Percentiles rank a stretch among this genome's conserved stretches.
phyloP scores from a whole-genome alignment of 202 grass and related monocot genomes.

The Panicum hallii region DNA sequence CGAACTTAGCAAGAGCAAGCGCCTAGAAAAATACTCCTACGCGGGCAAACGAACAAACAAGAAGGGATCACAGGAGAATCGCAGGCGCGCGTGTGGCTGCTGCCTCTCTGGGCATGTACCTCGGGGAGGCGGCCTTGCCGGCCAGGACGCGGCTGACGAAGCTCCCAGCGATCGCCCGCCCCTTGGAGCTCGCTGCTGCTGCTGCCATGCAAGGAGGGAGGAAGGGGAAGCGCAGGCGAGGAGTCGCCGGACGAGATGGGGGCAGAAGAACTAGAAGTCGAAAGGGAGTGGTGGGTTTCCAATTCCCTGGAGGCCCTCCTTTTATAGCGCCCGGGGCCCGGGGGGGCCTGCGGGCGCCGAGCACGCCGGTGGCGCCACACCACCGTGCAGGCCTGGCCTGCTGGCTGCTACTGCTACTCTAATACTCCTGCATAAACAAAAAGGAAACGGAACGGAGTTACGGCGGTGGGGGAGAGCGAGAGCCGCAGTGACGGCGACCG shows the following conservation, averaged over 20 bases:
- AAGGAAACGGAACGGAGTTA: neutral
- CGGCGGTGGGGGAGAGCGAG: neutral
- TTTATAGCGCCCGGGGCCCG: conserved; percentile 31
- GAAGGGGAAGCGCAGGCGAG: neutral
- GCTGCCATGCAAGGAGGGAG: conserved; percentile 83
- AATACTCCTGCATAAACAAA: neutral
- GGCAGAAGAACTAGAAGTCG: neutral
- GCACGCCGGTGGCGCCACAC: conserved; percentile 2
- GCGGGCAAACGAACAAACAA: neutral
- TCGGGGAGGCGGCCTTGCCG: conserved; percentile 62
- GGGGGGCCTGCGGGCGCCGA: neutral
- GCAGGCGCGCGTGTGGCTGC: neutral
- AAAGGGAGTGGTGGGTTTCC: neutral
- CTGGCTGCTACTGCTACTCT: neutral
- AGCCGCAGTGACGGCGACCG: neutral
- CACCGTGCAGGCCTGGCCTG: neutral
- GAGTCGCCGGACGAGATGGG: neutral
- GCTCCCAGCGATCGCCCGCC: conserved; percentile 71
- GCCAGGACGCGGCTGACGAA: conserved; percentile 74
- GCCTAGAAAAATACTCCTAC: no score
- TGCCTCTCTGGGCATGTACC: neutral
- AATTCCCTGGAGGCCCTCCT: neutral
- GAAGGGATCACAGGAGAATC: neutral
- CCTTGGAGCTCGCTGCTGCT: conserved; percentile 73
- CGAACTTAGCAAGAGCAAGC: neutral